Percentiles rank a stretch among this genome's conserved stretches.
Conservation (phyloP, 257 asterid species). For the Nicotiana tomentosiformis region DNA sequence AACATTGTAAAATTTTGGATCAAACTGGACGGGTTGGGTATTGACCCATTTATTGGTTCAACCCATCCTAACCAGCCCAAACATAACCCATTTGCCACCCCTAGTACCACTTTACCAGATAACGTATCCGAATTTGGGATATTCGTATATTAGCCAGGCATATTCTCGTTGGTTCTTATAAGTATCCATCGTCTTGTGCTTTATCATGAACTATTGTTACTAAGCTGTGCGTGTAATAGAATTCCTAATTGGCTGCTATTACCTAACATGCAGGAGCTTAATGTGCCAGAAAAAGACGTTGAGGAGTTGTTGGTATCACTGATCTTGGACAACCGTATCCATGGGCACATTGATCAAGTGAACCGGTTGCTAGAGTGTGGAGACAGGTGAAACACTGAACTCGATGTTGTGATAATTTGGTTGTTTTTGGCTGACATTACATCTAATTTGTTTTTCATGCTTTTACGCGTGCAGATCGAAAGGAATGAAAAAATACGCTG, state of each 20-base stretch:
- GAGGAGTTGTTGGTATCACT: conserved; percentile 90
- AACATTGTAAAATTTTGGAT: no score
- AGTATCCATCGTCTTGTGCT: not conserved
- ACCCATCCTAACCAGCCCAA: no score
- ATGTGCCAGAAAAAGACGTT: conserved; percentile 94
- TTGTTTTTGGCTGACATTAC: not conserved
- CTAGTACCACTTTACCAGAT: not conserved
- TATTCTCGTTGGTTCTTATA: not conserved
- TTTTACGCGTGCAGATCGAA: conserved; percentile 47
- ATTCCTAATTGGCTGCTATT: not conserved
- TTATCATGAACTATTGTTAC: not conserved
- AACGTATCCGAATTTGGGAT: not conserved
- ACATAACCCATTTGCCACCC: no score
- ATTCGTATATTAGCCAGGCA: not conserved
- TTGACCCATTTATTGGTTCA: no score
- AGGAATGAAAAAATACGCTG: conserved; percentile 91
- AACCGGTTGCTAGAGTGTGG: conserved; percentile 85
- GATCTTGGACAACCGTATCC: conserved; percentile 80
- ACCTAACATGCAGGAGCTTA: conserved; percentile 63
- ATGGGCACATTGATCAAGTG: conserved; percentile 96
- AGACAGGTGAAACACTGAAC: conserved; percentile 57
- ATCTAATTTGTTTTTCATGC: not conserved
- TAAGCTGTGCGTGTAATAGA: not conserved
- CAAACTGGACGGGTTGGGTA: no score
- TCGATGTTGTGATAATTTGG: not conserved